Percentiles rank a stretch among this genome's conserved stretches.
Conservation (phyloP, 116 monocot species). For the Posidonia oceanica region DNA sequence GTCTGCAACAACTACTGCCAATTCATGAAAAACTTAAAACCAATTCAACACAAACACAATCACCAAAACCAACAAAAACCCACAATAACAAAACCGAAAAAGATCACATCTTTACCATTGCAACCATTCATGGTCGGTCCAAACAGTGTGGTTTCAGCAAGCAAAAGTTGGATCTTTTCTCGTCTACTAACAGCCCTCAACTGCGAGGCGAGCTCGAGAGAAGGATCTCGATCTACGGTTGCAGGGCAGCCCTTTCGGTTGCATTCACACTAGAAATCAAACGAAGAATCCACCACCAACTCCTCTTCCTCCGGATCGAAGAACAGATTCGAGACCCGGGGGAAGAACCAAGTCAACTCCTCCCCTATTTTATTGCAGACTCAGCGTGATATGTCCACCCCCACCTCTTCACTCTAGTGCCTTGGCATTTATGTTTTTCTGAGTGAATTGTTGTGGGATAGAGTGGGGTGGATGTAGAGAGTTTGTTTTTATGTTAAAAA, state of each 20-base stretch:
- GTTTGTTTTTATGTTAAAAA: no score
- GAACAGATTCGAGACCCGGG: no score
- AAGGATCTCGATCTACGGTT: slow-evolving; percentile 78
- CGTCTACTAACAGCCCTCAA: slow-evolving; percentile 33
- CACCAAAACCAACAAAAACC: neutral
- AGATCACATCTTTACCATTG: neutral
- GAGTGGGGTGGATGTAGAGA: no score
- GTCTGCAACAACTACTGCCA: slow-evolving; percentile 5
- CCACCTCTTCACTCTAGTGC: no score
- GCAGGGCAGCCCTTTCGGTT: slow-evolving; percentile 38
- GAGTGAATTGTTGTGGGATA: no score
- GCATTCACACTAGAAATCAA: slow-evolving; percentile 23
- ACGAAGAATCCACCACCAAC: neutral
- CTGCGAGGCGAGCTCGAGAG: slow-evolving; percentile 75
- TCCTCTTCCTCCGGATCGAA: neutral
- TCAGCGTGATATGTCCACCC: neutral
- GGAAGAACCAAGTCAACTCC: neutral
- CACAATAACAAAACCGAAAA: neutral
- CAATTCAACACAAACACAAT: neutral
- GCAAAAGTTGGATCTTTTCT: slow-evolving; percentile 14
- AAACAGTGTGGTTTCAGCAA: neutral
- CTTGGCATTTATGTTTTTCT: no score
- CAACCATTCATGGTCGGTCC: neutral
- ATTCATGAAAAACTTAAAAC: neutral
- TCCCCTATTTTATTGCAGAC: neutral